Evolutionary conservation across 768 basidiomycete species (phyloP).

Genomic region (Suillus subalutaceus): DNA sequence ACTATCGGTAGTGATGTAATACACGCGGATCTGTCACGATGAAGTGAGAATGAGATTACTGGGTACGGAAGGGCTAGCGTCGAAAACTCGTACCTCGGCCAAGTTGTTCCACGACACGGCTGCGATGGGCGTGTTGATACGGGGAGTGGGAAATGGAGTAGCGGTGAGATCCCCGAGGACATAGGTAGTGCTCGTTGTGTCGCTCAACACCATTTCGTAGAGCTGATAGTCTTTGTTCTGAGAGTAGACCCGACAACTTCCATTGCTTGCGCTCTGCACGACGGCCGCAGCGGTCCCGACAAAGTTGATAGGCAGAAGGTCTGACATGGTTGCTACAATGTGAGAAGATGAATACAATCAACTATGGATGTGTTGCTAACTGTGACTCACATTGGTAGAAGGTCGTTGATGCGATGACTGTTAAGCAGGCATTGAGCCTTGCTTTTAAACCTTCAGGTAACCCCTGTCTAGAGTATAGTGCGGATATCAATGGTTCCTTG

Average conservation of each 20-base stretch:
- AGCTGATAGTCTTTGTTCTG: neutral
- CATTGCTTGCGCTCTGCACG: neutral
- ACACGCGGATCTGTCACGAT: neutral
- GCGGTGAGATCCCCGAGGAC: neutral
- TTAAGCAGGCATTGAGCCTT: neutral
- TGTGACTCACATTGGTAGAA: neutral
- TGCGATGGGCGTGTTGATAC: conserved; percentile 1
- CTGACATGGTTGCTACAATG: neutral
- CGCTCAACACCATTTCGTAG: neutral
- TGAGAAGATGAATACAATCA: neutral
- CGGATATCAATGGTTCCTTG: neutral
- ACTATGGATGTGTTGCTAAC: neutral
- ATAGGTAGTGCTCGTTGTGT: neutral
- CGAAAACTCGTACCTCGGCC: neutral
- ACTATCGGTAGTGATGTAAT: neutral
- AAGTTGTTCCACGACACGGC: neutral
- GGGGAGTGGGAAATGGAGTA: neutral
- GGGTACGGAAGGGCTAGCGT: no score
- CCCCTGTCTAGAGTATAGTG: neutral
- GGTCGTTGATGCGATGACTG: neutral
- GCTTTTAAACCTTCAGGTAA: neutral
- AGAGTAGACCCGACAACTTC: neutral
- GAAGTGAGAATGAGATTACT: neutral
- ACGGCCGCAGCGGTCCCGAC: neutral
- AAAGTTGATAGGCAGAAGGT: neutral